Base-by-base conservation (phyloP, 495 filamentous ascomycete species). In the Aspergillus sclerotioniger region DNA sequence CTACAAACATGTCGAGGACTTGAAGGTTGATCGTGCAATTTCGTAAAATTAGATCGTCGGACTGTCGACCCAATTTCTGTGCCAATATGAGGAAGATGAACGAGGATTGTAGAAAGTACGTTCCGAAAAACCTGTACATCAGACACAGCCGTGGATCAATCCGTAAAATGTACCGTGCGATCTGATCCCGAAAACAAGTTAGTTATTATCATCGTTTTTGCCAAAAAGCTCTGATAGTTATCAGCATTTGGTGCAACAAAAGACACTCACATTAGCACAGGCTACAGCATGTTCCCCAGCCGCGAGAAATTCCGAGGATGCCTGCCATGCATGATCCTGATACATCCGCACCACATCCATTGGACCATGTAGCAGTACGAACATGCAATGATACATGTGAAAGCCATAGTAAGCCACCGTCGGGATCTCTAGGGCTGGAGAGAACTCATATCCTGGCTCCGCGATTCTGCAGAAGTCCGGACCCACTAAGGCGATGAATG, bases 261-360 rank as follows among this genome's bases (percentile, higher is more conserved):
- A 32, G 47, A 20, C 9, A 46, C 47, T 31, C 17, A 50, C 47
- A 31, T 50, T 50, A 1, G 47, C 47, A 31, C 47, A 50, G 3
- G 47, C 25, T 3, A 50, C 47, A 32, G 47, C 47, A 31, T 50
- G 47, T 50, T 50, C 47, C 1, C 47, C 47, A 0, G 47, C 47
- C 8, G 28, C 17, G 3, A 50, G 28, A 6, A 50, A 50, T 15
- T 50, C 47, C 1, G 47, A 3, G 1, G 25, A 50, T 50, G 25
- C 47, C 12, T 50, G 47, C 47, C 47, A 50, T 17, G 15, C 47
- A 32, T 33, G 47, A 17, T 50, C 47, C 6, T 50, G 47, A 32
- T 50, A 50, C 47, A 50, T 50, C 8, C 25, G 47, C 9, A 50
- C 47, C 25, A 50, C 47, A 50, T 50, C 47, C 47, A 50, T 50